Conservation (phyloP, 2,329 filamentous ascomycete genomes). For the Geoglossum cookeanum region DNA sequence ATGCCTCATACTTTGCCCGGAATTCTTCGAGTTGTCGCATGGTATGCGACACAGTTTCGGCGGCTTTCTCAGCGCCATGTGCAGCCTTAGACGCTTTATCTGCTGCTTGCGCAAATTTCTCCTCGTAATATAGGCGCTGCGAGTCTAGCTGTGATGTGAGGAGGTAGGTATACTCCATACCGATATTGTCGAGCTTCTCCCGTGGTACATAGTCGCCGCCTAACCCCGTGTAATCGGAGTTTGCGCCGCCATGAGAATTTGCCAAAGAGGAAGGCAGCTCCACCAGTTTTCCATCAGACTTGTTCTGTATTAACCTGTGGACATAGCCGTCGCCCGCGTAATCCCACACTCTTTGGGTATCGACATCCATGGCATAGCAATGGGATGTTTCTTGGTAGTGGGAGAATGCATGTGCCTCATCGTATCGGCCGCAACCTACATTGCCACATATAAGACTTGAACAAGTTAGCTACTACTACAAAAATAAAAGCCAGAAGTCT, state of each 20-base stretch:
- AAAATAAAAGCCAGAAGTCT: too few species aligned
- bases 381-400: conserved; percentile 84
- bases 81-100: conserved; percentile 70
- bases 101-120: conserved; percentile 69
- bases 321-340: conserved; percentile 93
- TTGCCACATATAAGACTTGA: conserved; percentile 63
- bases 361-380: conserved; percentile 80
- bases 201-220: conserved; percentile 47
- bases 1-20: conserved; percentile 31
- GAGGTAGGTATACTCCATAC: conserved; percentile 84
- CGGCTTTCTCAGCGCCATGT: conserved; percentile 44
- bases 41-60: conserved; percentile 29
- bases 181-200: conserved; percentile 58
- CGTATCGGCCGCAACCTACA: conserved; percentile 86
- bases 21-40: conserved; percentile 32
- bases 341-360: conserved; percentile 94
- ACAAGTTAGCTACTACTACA: not conserved
- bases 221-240: conserved; percentile 20
- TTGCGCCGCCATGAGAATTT: conserved; percentile 10
- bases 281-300: conserved; percentile 79
- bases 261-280: conserved; percentile 48
- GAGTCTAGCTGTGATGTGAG: conserved; percentile 84
- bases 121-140: conserved; percentile 86
- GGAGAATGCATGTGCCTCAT: conserved; percentile 78
- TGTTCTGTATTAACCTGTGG: conserved; percentile 83